Evolutionary conservation across 805 yeast species (phyloP), one percentile per base, ranked within the genome.

Genomic region (Wickerhamomyces silvicola): DNA sequence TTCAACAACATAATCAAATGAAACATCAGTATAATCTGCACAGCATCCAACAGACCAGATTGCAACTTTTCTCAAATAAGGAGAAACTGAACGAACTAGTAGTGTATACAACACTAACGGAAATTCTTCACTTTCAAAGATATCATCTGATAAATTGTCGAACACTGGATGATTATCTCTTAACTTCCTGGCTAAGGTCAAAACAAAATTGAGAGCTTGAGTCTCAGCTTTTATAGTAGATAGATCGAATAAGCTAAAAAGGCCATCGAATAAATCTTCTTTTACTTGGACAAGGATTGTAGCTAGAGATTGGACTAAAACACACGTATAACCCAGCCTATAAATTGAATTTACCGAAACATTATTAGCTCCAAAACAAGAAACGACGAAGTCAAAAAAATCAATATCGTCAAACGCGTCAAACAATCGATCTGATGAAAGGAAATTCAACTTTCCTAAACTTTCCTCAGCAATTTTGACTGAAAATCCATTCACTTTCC

Each of bases 51-150:
- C 65, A 1, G 76, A 62, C 43, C 70, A 75, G 6, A 83, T 70
- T 6, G 80, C 69, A 11, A 75, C 61, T 43, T 74, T 70, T 41
- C 94, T 63, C 33, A 83, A 59, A 42, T 78, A 83, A 14, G 87
- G 85, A 0, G 81, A 70, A 7, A 68, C 52, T 2, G 77, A 54
- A 44, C 72, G 75, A n/a, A 68, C 50, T 14, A 78, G 28, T 72
- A 81, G 64, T 0, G 78, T 61, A 44, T 65, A 75, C 3, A 78
- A 39, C 2, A 70, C 59, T 19, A 50, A 33, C 0, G 74, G 64
- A 35, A 66, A 58, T 9, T 29, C 38, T 3, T 22, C 30, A 14
- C 42, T 46, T 43, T 35, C 51, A 36, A 43, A 36, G 0, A 39
- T 37, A 11, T 43, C 52, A 18, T 52, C 56, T 26, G 59, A 49